These are phyloP conservation scores for Backusella australiensis DNA, from an alignment of 192 early-diverging fungal genomes.

Conservation along the genomic window DNA sequence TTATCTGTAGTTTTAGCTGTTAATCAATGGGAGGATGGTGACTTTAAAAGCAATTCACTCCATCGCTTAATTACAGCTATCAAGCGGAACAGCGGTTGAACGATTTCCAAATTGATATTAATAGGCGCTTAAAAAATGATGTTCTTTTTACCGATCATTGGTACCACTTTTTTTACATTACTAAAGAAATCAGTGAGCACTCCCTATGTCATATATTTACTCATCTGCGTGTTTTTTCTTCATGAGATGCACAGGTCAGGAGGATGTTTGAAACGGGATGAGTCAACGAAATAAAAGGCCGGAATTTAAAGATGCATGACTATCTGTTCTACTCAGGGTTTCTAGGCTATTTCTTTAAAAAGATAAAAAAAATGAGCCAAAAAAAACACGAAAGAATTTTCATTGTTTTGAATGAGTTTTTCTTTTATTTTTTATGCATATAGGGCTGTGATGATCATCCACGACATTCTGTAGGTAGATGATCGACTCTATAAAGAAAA, in stretches of 20 bases:
- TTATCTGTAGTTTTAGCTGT: background rate
- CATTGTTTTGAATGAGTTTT: background rate
- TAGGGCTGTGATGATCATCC: background rate
- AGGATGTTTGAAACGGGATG: constrained; percentile 7
- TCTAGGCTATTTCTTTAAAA: background rate
- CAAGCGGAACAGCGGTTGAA: constrained; percentile 17
- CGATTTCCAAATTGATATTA: background rate
- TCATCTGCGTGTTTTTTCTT: background rate
- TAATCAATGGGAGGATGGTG: constrained; percentile 14
- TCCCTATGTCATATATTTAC: constrained; percentile 8
- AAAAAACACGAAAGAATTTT: background rate
- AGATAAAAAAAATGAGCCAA: background rate
- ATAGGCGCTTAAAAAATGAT: constrained; percentile 6
- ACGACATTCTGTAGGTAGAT: background rate
- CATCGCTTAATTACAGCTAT: constrained; percentile 12
- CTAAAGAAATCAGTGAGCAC: constrained; percentile 15
- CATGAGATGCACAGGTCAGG: background rate
- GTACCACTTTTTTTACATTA: constrained; percentile 14
- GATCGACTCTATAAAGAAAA: background rate
- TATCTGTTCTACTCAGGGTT: background rate
- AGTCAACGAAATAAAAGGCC: background rate
- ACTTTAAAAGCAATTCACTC: background rate
- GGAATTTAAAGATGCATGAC: constrained; percentile 5
- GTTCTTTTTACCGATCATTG: background rate
- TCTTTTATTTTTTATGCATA: background rate